Evolutionary conservation across 768 basidiomycete genomes (phyloP), one percentile per base, ranked within the genome.

Genomic region (Tremella mesenterica): DNA sequence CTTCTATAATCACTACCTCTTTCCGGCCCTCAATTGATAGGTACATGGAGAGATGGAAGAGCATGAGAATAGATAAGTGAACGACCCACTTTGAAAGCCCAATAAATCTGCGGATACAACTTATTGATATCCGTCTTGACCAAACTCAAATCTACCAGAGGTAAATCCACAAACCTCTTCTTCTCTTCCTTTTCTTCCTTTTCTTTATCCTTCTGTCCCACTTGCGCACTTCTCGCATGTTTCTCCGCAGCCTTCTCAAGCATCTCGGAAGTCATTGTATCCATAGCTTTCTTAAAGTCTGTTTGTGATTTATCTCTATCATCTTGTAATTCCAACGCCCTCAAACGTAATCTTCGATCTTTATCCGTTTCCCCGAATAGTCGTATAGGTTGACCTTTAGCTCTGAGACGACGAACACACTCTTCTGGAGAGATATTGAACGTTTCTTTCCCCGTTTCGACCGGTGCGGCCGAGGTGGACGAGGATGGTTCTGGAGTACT

Each of bases 341-440:
- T 82, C 13, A 99, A 76, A 13, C 95, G 83, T 13, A 96, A 75
- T 28, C 91, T 78, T 9, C 95, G 80, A 25, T 96, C 95, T 76
- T 91, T 89, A 76, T 99, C 95, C 0, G 84, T 83, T 72, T 99
- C 95, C 28, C 84, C 95, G 67, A 99, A 99, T 8, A 99, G 76
- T 26, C 90, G 82, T 57, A 97, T 86, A 3, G 95, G 95, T 69
- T 97, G 92, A 21, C 87, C 89, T 69, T 95, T 93, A 23, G 81
- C 77, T 43, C 95, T 84, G 13, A 99, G 81, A 20, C 95, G 81
- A 8, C 88, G 84, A 52, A 91, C 78, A 12, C 86, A 88, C 65
- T 99, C 95, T 56, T 91, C 86, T 52, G 91, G 88, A 1, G 92
- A 88, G 50, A 97, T 85, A 67, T 91, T 91, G 77, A 92, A 96